phyloP scores from a whole-genome alignment of 2,329 filamentous ascomycete genomes.

The Rhynchosporium agropyri region DNA sequence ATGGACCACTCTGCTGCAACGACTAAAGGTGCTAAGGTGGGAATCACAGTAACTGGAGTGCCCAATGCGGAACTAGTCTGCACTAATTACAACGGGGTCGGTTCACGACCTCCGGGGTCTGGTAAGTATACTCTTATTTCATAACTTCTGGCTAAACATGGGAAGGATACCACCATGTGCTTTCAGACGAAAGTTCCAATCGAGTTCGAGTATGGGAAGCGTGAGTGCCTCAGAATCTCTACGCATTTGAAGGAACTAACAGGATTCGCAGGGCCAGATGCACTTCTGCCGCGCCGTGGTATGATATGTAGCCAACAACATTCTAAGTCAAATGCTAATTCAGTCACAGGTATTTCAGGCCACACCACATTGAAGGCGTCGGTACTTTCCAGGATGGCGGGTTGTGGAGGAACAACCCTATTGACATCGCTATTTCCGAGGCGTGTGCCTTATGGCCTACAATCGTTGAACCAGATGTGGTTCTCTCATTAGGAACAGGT shows the following conservation, averaged over 20 bases:
- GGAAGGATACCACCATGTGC: not conserved
- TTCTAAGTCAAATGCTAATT: not conserved
- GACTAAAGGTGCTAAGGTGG: not conserved
- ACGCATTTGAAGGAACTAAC: conserved; percentile 4
- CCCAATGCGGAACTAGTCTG: conserved; percentile 4
- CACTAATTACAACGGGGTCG: not conserved
- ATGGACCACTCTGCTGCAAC: conserved; percentile 5
- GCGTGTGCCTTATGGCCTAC: conserved; percentile 5
- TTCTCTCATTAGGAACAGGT: conserved; percentile 3
- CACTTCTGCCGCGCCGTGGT: conserved; percentile 5
- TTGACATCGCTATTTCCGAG: conserved; percentile 6
- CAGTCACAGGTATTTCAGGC: not conserved
- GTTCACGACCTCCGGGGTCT: not conserved
- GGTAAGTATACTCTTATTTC: conserved; percentile 1
- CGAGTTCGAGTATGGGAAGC: conserved; percentile 4
- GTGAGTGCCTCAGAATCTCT: not conserved
- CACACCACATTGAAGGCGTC: conserved; percentile 2
- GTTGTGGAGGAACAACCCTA: conserved; percentile 5
- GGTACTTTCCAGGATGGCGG: conserved; percentile 1
- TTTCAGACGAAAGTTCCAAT: conserved; percentile 1
- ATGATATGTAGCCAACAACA: not conserved
- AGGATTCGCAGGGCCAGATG: not conserved
- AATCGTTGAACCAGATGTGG: conserved; percentile 1
- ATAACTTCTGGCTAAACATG: not conserved
- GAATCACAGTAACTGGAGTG: conserved; percentile 2